Evolutionary conservation across 331 rosid genomes (phyloP).

Genomic region (Arachis monticola): DNA sequence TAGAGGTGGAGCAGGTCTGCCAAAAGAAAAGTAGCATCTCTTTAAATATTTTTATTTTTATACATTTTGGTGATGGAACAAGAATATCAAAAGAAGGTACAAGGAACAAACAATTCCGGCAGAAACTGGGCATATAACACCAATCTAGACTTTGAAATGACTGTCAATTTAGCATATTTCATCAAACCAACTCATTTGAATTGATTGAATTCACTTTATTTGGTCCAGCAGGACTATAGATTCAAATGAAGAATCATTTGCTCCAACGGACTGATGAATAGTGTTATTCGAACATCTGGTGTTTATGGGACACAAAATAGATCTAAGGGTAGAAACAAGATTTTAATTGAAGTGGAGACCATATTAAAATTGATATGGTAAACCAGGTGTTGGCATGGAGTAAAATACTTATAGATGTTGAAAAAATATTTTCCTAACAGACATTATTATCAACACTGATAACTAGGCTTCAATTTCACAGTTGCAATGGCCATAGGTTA

Average conservation of each 20-base stretch:
- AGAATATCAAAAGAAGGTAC: slow-evolving; percentile 1
- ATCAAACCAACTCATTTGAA: slow-evolving; percentile 21
- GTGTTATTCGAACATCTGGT: too few relatives aligned
- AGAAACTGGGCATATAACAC: slow-evolving; percentile 15
- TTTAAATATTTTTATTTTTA: neutral
- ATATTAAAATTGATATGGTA: too few relatives aligned
- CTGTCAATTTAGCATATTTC: slow-evolving; percentile 10
- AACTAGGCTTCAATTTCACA: slow-evolving; percentile 12
- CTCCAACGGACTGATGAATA: neutral
- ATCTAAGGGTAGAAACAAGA: too few relatives aligned
- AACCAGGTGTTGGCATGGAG: too few relatives aligned
- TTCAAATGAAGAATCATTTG: slow-evolving; percentile 9
- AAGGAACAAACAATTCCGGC: slow-evolving; percentile 20
- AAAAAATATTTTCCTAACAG: too few relatives aligned
- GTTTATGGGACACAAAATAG: too few relatives aligned
- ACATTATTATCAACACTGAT: neutral
- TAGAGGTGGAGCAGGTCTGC: slow-evolving; percentile 95
- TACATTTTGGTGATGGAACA: slow-evolving; percentile 15
- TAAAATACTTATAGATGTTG: too few relatives aligned
- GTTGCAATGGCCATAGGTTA: slow-evolving; percentile 25
- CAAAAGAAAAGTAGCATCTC: slow-evolving; percentile 35
- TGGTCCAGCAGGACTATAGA: slow-evolving; percentile 13
- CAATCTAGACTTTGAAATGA: slow-evolving; percentile 12
- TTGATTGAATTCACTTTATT: neutral
- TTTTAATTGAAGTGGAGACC: too few relatives aligned